These are phyloP conservation scores for Deuterostichococcus epilithicus DNA, from an alignment of 139 green algal species.

Conservation along the genomic window DNA sequence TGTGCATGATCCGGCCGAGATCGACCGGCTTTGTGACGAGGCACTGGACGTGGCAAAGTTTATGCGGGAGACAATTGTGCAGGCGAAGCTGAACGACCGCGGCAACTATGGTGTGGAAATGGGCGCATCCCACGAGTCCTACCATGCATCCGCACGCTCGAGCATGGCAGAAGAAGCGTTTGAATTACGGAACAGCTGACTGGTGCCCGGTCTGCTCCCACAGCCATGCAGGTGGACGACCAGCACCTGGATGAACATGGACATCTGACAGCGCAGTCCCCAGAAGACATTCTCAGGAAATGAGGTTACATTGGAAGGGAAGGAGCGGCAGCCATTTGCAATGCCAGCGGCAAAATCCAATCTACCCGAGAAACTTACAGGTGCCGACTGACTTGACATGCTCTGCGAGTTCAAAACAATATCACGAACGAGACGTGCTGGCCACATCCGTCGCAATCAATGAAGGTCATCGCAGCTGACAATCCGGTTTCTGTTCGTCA, in stretches of 20 bases:
- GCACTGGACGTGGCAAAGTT: conserved; percentile 19
- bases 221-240: background rate
- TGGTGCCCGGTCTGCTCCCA: background rate
- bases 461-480: too few species aligned
- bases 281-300: background rate
- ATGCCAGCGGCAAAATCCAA: too few species aligned
- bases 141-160: background rate
- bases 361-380: too few species aligned
- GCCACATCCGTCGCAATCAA: too few species aligned
- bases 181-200: background rate
- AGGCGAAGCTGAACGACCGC: conserved; percentile 21
- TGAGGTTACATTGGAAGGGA: background rate
- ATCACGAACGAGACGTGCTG: too few species aligned
- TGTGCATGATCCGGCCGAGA: conserved; percentile 9
- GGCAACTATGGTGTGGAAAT: conserved; percentile 16
- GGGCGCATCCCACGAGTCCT: too few species aligned
- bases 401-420: too few species aligned
- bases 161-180: background rate
- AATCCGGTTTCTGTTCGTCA: too few species aligned
- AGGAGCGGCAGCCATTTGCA: too few species aligned
- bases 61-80: conserved; percentile 20
- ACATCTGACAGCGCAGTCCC: background rate
- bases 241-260: background rate
- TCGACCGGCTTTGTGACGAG: conserved; percentile 17
- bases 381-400: too few species aligned